Base-by-base conservation (phyloP, 2,329 filamentous ascomycete genomes). In the Microascus cirrosus region DNA sequence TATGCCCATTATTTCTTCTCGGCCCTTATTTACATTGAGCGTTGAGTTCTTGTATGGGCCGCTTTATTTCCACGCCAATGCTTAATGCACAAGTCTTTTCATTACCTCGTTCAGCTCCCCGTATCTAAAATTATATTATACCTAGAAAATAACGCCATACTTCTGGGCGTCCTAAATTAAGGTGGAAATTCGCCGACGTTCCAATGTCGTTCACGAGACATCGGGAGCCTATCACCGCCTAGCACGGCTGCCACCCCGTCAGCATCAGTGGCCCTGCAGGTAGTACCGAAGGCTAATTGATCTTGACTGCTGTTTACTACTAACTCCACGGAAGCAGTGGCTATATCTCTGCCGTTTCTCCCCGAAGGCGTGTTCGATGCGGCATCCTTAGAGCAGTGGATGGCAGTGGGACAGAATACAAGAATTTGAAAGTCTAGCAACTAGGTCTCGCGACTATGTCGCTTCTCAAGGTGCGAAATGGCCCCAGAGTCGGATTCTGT, bases 391-490 rank as follows among this genome's bases (percentile, higher is more conserved):
- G 35, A 45, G 32, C 13, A 22, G 25, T 28, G 11, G 6, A 55
- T n/a, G 6, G n/a, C 54, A 34, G 45, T 1, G 20, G 12, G 25
- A 57, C 39, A 2, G 51, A 57, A 4, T n/a, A 22, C 3, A 42
- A 51, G 51, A 4, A 35, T 51, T 35, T n/a, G n/a, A n/a, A n/a
- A 22, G 35, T 36, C 34, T 12, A 45, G 12, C 7, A 55, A 45
- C 54, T 57, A 57, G 20, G 42, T 57, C 39, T 57, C 55, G 24
- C 55, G 42, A 20, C 39, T 57, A 12, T 6, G 35, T 35, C 51
- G 58, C 58, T 59, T 53, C 58, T 54, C 54, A 39, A 54, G 20
- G 32, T 59, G 50, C 50, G 58, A 42, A 24, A 36, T 32, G 22
- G 54, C 53, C 50, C 50, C 54, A 18, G 28, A 28, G 24, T 57